Evolutionary conservation across 805 yeast species (phyloP).

Genomic region (Blastobotrys robertii): DNA sequence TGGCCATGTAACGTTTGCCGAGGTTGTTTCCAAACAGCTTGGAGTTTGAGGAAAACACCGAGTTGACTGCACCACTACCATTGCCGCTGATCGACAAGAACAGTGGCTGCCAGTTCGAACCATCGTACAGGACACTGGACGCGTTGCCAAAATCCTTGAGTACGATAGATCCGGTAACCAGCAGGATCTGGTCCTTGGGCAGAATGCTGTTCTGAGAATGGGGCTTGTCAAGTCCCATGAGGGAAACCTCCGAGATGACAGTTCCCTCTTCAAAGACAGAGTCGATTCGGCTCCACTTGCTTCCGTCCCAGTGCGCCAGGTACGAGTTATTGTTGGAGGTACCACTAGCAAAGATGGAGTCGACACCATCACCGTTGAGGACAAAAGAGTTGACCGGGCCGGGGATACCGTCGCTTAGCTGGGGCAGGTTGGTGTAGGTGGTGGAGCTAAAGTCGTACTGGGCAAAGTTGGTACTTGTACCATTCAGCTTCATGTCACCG

Average conservation of each 20-base stretch:
- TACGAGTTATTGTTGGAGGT: conserved; percentile 26
- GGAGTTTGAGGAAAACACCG: conserved; percentile 25
- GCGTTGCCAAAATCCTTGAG: conserved; percentile 44
- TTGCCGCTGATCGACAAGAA: conserved; percentile 32
- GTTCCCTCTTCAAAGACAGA: conserved; percentile 26
- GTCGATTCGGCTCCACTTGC: conserved; percentile 39
- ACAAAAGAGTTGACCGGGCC: conserved; percentile 23
- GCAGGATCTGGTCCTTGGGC: conserved; percentile 38
- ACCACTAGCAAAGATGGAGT: conserved; percentile 37
- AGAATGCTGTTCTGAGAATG: conserved; percentile 26
- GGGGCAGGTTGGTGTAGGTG: conserved; percentile 17
- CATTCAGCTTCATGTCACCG: conserved; percentile 44
- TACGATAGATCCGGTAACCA: conserved; percentile 49
- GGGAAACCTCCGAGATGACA: conserved; percentile 37
- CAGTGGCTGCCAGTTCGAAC: conserved; percentile 57
- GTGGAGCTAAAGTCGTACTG: conserved; percentile 42
- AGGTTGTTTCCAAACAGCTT: conserved; percentile 13
- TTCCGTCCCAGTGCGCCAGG: conserved; percentile 37
- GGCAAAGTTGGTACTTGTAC: conserved; percentile 34
- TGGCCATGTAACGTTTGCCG: conserved; percentile 25
- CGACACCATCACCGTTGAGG: conserved; percentile 30
- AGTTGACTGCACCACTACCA: conserved; percentile 13
- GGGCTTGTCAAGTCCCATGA: conserved; percentile 29
- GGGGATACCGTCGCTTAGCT: conserved; percentile 15
- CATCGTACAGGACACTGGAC: conserved; percentile 57